Conservation (phyloP, 1,139 yeast species). For the Geotrichum citri-aurantii region DNA sequence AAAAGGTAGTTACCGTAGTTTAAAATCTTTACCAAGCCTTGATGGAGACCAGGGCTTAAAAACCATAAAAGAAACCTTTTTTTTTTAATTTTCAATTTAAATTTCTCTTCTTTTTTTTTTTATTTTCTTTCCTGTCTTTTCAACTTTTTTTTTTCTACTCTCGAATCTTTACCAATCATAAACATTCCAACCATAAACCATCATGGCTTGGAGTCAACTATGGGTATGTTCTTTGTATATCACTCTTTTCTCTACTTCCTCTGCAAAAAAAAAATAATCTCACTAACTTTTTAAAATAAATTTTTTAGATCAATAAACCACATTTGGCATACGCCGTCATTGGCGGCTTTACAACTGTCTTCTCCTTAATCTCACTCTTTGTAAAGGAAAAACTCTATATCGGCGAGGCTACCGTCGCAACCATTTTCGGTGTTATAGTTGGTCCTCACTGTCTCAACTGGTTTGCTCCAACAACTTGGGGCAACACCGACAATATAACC, state of each 20-base stretch:
- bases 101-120: neutral
- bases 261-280: neutral
- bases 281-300: neutral
- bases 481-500: conserved; percentile 79
- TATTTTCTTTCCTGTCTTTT: neutral
- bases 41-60: neutral
- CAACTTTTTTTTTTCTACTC: neutral
- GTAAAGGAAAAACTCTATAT: conserved; percentile 85
- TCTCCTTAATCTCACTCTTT: conserved; percentile 83
- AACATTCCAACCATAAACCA: neutral
- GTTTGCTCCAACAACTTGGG: conserved; percentile 90
- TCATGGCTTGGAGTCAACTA: conserved; percentile 34
- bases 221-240: conserved; percentile 24
- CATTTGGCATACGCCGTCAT: conserved; percentile 91
- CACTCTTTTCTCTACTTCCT: neutral
- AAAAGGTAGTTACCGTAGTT: neutral
- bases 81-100: neutral
- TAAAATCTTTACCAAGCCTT: neutral
- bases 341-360: conserved; percentile 81
- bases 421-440: conserved; percentile 81
- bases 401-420: conserved; percentile 95
- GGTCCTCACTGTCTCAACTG: conserved; percentile 91
- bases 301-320: conserved; percentile 46
- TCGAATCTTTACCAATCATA: neutral
- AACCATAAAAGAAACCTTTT: neutral